Conservation (phyloP, 2,329 filamentous ascomycete genomes). For the Chrysoporthe deuterocubensis region DNA sequence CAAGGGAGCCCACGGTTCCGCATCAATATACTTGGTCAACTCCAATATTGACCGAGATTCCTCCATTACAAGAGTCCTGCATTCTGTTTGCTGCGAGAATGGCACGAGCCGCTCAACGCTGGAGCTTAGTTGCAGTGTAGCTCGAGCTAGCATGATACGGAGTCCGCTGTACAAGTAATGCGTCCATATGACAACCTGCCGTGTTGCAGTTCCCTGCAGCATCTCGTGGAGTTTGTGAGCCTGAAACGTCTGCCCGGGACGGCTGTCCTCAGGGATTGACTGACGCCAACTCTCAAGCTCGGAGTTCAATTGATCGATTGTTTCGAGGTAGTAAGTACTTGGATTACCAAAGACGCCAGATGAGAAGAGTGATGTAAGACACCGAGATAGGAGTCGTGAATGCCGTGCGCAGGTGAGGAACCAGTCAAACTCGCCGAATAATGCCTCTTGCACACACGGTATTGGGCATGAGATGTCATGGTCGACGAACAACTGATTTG, state of each 20-base stretch:
- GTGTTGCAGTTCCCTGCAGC: constrained; percentile 20
- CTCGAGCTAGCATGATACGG: constrained; percentile 35
- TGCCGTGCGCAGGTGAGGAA: constrained; percentile 35
- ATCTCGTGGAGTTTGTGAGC: constrained; percentile 20
- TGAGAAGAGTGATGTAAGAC: constrained; percentile 37
- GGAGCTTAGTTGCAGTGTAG: constrained; percentile 32
- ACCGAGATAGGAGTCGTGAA: constrained; percentile 36
- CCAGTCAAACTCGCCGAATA: constrained; percentile 35
- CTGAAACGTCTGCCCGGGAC: constrained; percentile 29
- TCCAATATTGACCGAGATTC: constrained; percentile 36
- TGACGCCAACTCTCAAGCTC: constrained; percentile 38
- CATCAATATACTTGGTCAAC: constrained; percentile 36
- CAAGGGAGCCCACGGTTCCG: constrained; percentile 36
- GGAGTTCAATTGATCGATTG: constrained; percentile 34
- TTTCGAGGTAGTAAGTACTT: constrained; percentile 33
- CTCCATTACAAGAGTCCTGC: constrained; percentile 32
- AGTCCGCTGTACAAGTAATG: constrained; percentile 38
- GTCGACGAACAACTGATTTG: constrained; percentile 36
- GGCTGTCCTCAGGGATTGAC: constrained; percentile 33
- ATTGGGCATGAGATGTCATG: constrained; percentile 39
- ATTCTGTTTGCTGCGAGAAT: constrained; percentile 25
- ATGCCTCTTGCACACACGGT: constrained; percentile 32
- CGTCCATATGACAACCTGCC: constrained; percentile 29
- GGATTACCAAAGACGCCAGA: constrained; percentile 35
- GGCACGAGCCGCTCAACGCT: constrained; percentile 22